Conservation (phyloP, 2,329 filamentous ascomycete genomes). For the Pseudocercospora fijiensis region DNA sequence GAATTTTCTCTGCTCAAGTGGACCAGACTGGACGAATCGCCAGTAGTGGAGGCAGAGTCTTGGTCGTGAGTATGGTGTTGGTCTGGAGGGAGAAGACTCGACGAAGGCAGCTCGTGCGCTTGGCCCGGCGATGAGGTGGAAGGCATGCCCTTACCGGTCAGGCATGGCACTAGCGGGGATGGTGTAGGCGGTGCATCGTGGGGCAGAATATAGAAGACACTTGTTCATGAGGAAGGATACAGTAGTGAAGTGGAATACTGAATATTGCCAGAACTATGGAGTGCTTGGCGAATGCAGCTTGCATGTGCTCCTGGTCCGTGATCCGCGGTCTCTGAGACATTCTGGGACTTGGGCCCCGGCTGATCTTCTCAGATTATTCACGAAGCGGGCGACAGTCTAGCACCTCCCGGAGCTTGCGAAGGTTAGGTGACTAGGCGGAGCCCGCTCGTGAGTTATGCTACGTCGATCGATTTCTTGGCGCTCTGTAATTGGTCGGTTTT, state of each 20-base stretch:
- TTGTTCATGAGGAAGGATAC: background rate
- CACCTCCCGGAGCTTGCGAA: no score
- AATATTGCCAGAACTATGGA: background rate
- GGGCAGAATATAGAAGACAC: background rate
- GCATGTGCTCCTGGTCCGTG: background rate
- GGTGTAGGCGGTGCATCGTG: background rate
- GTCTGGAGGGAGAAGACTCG: conserved; percentile 26
- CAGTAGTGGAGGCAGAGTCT: conserved; percentile 23
- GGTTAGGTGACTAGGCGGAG: no score
- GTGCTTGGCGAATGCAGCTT: background rate
- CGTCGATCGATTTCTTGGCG: no score
- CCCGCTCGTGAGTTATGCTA: no score
- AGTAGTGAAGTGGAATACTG: background rate
- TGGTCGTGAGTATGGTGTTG: conserved; percentile 26
- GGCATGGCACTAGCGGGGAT: conserved; percentile 1
- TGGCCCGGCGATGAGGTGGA: conserved; percentile 12
- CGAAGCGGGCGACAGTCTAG: no score
- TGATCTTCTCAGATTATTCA: background rate
- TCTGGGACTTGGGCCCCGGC: background rate
- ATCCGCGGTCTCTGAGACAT: no score
- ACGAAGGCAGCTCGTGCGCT: conserved; percentile 15
- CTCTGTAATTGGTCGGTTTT: no score
- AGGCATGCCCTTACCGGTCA: conserved; percentile 29
- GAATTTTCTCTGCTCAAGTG: conserved; percentile 34
- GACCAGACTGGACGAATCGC: conserved; percentile 34